These are phyloP conservation scores for Ambrosiella beaveri DNA, from an alignment of 2,329 filamentous ascomycete genomes.

Conservation along the genomic window DNA sequence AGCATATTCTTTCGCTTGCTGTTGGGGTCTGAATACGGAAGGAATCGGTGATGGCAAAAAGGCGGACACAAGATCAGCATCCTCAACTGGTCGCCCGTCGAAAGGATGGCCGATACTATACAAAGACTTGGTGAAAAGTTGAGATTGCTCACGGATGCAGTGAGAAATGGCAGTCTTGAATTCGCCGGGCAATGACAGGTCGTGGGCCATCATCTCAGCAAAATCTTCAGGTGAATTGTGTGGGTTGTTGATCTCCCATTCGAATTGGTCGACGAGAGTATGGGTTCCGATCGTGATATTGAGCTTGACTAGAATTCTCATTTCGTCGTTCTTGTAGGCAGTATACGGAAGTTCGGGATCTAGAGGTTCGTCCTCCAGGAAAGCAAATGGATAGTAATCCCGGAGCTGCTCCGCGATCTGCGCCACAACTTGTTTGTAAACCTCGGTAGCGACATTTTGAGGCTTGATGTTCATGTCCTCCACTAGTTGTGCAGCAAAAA, in stretches of 20 bases:
- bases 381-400: conserved; percentile 87
- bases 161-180: conserved; percentile 96
- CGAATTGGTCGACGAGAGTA: conserved; percentile 89
- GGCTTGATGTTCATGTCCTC: conserved; percentile 76
- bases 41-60: conserved; percentile 74
- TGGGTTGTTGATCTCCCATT: conserved; percentile 97
- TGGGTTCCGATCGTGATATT: conserved; percentile 95
- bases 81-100: conserved; percentile 82
- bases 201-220: conserved; percentile 70
- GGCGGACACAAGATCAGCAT: conserved; percentile 69
- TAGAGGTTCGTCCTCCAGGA: conserved; percentile 73
- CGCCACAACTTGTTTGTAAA: conserved; percentile 40
- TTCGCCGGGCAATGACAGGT: conserved; percentile 81
- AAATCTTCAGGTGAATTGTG: conserved; percentile 91
- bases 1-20: conserved; percentile 83
- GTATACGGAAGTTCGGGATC: conserved; percentile 81
- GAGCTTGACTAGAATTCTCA: conserved; percentile 87
- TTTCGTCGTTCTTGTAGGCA: conserved; percentile 97
- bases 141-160: conserved; percentile 88
- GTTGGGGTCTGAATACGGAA: conserved; percentile 72
- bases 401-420: conserved; percentile 79
- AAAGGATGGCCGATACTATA: conserved; percentile 91
- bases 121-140: conserved; percentile 82
- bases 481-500: conserved; percentile 77
- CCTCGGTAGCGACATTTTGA: conserved; percentile 42